Evolutionary conservation across 129 eudicot species (phyloP), one percentile per base, ranked within the genome.

Genomic region (Flaveria brownii): DNA sequence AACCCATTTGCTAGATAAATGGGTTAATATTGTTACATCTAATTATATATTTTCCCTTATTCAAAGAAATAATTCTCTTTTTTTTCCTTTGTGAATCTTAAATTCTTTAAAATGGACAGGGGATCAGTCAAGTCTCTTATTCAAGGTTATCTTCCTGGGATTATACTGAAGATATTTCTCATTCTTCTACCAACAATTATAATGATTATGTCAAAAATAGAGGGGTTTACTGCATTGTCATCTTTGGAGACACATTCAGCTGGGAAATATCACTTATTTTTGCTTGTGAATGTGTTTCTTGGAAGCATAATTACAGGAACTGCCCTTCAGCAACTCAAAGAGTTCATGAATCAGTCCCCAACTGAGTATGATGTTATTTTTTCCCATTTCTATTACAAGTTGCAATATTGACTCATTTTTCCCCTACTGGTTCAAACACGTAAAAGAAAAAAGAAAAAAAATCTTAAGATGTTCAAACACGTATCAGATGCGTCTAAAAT

Each of bases 61-160:
- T 22, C 9, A 22, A 62, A 9, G 62, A 50, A 39, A 22, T 63
- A 3, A n/a, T 63, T 20, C 43, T 0, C 36, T 45, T 20, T 70
- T 18, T 41, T 47, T 83, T 72, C 26, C 1, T 36, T 4, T 36
- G 5, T 51, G 73, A 41, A 63, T 36, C 20, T 76, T 72, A 36
- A 59, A 12, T 45, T 70, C 15, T 9, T n/a, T 22, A n/a, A 8
- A 25, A 42, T 43, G 66, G 43, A 62, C 93, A 93, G 98, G 84
- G 70, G 80, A 26, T 72, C 77, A 17, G 85, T 87, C 78, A 88
- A 88, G 86, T 81, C 96, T 42, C 3, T 93, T 6, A 60, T 93
- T 73, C 98, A 93, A 87, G 98, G 98, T 68, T 90, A 82, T 87
- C 95, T 93, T 80, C 98, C 98, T 2, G 97, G 97, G 59, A 87